A percentile compares a stretch with the other conserved stretches of the same genome.
These are phyloP conservation scores for Dryadomyces quercus-mongolicae DNA, from an alignment of 2,329 filamentous ascomycete genomes.

Conservation along the genomic window DNA sequence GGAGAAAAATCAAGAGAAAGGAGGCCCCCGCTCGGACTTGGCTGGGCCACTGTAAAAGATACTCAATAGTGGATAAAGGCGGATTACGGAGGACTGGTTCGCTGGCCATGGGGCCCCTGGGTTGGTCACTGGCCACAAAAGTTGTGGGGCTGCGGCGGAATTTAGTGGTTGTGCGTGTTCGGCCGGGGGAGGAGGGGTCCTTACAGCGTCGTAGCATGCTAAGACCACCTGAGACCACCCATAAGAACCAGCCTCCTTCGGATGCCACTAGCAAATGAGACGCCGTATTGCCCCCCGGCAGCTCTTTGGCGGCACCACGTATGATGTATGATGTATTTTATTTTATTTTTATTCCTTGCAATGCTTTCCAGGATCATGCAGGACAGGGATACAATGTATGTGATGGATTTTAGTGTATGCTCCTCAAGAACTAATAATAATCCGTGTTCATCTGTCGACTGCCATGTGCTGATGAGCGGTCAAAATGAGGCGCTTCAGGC, in stretches of 20 bases:
- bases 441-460: no score
- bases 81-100: background rate
- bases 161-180: constrained; percentile 1
- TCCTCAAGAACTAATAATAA: no score
- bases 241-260: background rate
- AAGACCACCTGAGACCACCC: no score
- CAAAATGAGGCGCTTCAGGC: background rate
- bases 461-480: background rate
- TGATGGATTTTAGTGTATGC: no score
- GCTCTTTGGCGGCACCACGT: background rate
- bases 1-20: background rate
- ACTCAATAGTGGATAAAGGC: background rate
- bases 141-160: background rate
- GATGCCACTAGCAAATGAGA: background rate
- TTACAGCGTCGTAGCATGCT: no score
- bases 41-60: background rate
- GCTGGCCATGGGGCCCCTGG: background rate
- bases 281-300: background rate
- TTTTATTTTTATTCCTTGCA: no score
- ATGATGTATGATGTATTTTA: background rate
- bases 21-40: background rate
- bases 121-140: background rate
- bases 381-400: no score
- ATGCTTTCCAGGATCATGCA: background rate
- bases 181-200: background rate